phyloP scores from a whole-genome alignment of 768 basidiomycete genomes.

The Calvatia gigantea region DNA sequence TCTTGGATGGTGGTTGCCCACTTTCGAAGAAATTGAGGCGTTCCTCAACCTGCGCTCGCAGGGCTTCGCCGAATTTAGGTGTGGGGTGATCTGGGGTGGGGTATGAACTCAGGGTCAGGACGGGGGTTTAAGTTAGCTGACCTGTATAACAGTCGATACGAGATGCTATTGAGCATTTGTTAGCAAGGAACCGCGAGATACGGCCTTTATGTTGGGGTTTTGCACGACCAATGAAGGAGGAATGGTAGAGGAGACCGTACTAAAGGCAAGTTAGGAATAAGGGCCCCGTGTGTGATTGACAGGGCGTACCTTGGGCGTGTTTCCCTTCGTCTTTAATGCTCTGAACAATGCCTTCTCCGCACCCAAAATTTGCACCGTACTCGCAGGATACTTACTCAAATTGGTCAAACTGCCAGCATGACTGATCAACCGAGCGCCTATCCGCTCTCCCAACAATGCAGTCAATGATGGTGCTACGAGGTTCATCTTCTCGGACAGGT shows the following conservation, averaged over 20 bases:
- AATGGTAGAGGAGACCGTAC: constrained; percentile 98
- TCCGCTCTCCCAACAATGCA: constrained; percentile 86
- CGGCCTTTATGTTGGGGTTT: constrained; percentile 94
- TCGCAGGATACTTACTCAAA: constrained; percentile 96
- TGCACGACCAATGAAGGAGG: constrained; percentile 93
- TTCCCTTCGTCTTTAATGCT: constrained; percentile 97
- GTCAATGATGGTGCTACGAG: constrained; percentile 92
- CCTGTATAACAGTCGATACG: constrained; percentile 95
- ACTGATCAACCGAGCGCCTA: constrained; percentile 89
- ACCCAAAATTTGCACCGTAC: constrained; percentile 96
- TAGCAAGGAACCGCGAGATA: constrained; percentile 97
- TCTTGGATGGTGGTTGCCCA: constrained; percentile 86
- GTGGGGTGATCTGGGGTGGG: constrained; percentile 69
- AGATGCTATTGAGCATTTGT: constrained; percentile 97
- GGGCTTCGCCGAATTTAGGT: constrained; percentile 91
- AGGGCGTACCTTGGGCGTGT: constrained; percentile 83
- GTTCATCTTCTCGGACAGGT: constrained; percentile 97
- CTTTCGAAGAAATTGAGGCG: constrained; percentile 92
- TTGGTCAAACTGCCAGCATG: constrained; percentile 97
- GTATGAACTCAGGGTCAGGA: constrained; percentile 3
- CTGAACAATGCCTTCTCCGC: constrained; percentile 98
- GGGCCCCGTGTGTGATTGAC: not conserved
- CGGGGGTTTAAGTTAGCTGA: constrained; percentile 26
- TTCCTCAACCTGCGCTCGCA: constrained; percentile 93
- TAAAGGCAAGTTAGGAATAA: constrained; percentile 27